These are phyloP conservation scores for Dissophora ornata DNA, from an alignment of 192 early-diverging fungal genomes.

Conservation along the genomic window DNA sequence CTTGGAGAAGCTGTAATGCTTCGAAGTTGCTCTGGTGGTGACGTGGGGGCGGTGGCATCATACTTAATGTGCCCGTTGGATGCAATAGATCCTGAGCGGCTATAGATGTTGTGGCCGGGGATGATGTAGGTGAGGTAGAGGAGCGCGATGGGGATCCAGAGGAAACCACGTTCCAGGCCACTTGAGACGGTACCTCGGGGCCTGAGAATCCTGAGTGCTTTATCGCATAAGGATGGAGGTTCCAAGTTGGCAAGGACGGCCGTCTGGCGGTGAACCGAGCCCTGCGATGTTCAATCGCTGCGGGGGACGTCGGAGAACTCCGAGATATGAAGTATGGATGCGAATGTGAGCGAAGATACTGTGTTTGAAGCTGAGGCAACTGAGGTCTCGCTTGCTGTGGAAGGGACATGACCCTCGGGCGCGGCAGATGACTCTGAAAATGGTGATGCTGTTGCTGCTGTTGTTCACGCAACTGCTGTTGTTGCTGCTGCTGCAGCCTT, in stretches of 20 bases:
- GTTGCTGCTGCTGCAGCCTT: slow-evolving; percentile 20
- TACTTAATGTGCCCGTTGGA: background rate
- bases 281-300: slow-evolving; percentile 6
- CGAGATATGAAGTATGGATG: background rate
- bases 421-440: background rate
- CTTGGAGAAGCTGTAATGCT: background rate
- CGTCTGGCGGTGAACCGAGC: background rate
- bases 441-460: slow-evolving; percentile 5
- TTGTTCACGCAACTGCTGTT: no score
- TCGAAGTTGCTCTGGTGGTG: background rate
- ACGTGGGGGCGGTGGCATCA: background rate
- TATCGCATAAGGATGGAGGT: slow-evolving; percentile 15
- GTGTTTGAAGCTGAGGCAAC: background rate
- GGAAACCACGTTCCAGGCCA: background rate
- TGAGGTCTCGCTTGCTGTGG: slow-evolving; percentile 1
- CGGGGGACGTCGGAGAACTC: slow-evolving; percentile 5
- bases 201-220: background rate
- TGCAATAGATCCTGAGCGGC: background rate
- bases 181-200: background rate
- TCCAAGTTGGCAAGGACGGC: slow-evolving; percentile 14
- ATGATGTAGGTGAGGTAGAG: background rate
- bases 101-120: background rate
- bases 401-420: slow-evolving; percentile 10
- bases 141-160: background rate
- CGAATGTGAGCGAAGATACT: background rate